phyloP scores from a whole-genome alignment of 352 stramenopile species.

The Blastocystis sp. region DNA sequence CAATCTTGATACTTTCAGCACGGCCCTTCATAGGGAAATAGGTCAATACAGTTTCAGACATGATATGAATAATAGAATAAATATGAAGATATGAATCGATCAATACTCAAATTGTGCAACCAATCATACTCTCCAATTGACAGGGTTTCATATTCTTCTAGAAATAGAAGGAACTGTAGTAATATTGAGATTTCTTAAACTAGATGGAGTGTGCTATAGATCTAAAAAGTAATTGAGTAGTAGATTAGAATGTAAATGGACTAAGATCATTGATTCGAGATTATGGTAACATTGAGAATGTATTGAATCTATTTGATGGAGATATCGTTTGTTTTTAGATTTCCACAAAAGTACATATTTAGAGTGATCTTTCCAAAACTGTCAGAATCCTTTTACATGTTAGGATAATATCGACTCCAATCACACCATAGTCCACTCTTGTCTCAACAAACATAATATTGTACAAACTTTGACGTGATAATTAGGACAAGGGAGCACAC shows the following conservation, averaged over 20 bases:
- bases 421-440: not conserved
- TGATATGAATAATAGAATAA: not conserved
- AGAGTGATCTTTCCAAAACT: not conserved
- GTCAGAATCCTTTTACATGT: not conserved
- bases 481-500: slow-evolving; percentile 28
- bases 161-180: not conserved
- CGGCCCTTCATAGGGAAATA: not conserved
- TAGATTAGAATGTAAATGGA: slow-evolving; percentile 46
- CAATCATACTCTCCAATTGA: not conserved
- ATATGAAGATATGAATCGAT: not conserved
- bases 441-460: slow-evolving; percentile 14
- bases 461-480: not conserved
- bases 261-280: not conserved
- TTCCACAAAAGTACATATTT: not conserved
- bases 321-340: slow-evolving; percentile 44
- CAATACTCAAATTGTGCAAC: not conserved
- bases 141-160: not conserved
- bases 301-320: not conserved
- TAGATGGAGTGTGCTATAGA: not conserved
- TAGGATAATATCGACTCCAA: not conserved
- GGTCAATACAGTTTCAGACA: not conserved
- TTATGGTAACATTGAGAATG: not conserved
- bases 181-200: not conserved
- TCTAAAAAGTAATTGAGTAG: slow-evolving; percentile 3
- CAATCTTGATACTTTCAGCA: slow-evolving; percentile 20